These are phyloP conservation scores for Cucurbita moschata DNA, from an alignment of 306 rosid species.

Conservation along the genomic window DNA sequence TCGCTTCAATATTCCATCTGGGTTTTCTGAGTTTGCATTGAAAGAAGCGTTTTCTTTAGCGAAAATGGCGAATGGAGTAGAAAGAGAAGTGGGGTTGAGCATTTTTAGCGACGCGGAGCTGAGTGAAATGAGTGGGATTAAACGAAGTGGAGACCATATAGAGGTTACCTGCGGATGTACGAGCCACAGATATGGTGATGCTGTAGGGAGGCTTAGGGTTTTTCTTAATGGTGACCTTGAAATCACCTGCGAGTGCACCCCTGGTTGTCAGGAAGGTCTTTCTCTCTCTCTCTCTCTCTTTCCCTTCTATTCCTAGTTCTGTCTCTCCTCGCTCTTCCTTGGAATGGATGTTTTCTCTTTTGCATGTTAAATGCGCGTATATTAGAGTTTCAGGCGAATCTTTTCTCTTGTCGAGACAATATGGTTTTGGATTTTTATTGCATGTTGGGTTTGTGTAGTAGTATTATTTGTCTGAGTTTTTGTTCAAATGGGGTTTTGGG, in stretches of 20 bases:
- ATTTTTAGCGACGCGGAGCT: conserved; percentile 84
- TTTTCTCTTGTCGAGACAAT: conserved; percentile 12
- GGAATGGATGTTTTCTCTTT: conserved; percentile 13
- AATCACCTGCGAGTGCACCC: conserved; percentile 93
- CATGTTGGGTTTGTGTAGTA: conserved; percentile 15
- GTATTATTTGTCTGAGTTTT: conserved; percentile 1
- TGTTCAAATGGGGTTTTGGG: conserved; percentile 28
- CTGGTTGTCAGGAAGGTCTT: conserved; percentile 95
- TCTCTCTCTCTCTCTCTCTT: conserved; percentile 11
- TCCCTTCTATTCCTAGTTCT: conserved; percentile 4
- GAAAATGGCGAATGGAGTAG: conserved; percentile 55
- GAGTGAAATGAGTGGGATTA: conserved; percentile 72
- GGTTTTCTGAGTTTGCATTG: conserved; percentile 16
- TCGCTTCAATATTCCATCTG: conserved; percentile 4
- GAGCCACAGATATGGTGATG: conserved; percentile 89
- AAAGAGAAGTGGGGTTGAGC: conserved; percentile 36
- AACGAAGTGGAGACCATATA: conserved; percentile 47
- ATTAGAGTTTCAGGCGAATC: conserved; percentile 5
- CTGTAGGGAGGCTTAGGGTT: conserved; percentile 99
- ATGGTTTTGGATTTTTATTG: conserved; percentile 19
- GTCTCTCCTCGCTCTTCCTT: not conserved
- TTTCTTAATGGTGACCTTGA: conserved; percentile 71
- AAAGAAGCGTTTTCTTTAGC: conserved; percentile 8
- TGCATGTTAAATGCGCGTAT: conserved; percentile 23
- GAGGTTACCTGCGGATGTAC: conserved; percentile 96